phyloP scores from a whole-genome alignment of 202 grass and related monocot species.

The Eragrostis tef region DNA sequence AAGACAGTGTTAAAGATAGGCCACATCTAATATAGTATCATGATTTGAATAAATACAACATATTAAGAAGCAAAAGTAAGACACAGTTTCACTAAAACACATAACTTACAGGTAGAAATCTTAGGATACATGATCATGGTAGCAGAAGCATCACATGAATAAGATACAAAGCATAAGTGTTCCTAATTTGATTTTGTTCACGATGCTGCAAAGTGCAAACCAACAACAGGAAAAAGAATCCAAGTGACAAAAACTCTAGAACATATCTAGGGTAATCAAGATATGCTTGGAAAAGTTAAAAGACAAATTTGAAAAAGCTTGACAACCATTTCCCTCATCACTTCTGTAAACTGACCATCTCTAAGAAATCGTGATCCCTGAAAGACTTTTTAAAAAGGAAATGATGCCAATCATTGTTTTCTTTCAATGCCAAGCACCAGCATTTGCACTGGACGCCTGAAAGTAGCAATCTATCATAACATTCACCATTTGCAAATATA shows the following conservation, averaged over 20 bases:
- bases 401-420: not conserved
- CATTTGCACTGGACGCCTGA: not conserved
- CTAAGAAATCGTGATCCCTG: not conserved
- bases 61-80: not conserved
- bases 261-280: not conserved
- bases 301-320: not conserved
- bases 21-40: constrained; percentile 21
- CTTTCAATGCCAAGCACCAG: not conserved
- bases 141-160: not conserved
- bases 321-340: not conserved
- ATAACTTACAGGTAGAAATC: not conserved
- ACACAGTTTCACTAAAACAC: not conserved
- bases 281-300: not conserved
- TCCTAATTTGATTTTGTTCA: not conserved
- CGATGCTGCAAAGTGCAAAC: not conserved
- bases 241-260: not conserved
- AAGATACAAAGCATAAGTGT: not conserved
- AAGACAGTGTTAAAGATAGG: constrained; percentile 31
- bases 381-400: not conserved
- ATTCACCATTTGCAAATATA: not conserved
- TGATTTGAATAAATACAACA: not conserved
- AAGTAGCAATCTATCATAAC: not conserved
- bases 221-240: not conserved
- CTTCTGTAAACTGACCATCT: not conserved
- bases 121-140: not conserved